Conservation (phyloP, 805 yeast species). For the Candida piceae region DNA sequence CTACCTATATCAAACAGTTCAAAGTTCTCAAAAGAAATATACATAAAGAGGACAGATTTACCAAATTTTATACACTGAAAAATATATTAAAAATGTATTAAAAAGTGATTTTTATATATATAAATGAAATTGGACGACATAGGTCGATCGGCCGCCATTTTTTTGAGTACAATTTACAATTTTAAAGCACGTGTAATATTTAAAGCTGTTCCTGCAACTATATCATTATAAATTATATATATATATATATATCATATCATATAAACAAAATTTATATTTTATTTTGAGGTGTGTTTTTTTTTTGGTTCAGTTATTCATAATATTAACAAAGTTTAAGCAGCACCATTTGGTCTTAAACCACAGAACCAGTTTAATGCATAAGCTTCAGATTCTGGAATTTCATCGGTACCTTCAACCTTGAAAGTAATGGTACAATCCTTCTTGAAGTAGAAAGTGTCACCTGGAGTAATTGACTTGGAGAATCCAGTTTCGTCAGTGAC, state of each 20-base stretch:
- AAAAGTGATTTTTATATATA: too few species aligned
- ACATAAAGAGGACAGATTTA: too few species aligned
- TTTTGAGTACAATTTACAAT: too few species aligned
- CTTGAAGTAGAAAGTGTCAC: slow-evolving; percentile 63
- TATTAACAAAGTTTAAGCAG: slow-evolving; percentile 18
- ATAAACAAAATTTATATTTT: too few species aligned
- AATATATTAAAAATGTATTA: too few species aligned
- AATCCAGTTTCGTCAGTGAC: slow-evolving; percentile 62
- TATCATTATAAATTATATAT: neutral
- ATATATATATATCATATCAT: too few species aligned
- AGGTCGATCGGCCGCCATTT: too few species aligned
- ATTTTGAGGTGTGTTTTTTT: too few species aligned
- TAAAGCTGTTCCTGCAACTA: slow-evolving; percentile 6
- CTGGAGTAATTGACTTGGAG: slow-evolving; percentile 51
- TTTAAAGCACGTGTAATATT: neutral
- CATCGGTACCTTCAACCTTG: slow-evolving; percentile 38
- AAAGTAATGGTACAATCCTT: slow-evolving; percentile 67
- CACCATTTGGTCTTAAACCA: slow-evolving; percentile 49
- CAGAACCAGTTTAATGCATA: slow-evolving; percentile 60
- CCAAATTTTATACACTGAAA: too few species aligned
- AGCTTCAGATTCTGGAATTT: slow-evolving; percentile 36
- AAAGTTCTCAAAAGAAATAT: too few species aligned
- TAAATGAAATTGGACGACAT: too few species aligned
- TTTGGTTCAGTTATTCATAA: too few species aligned
- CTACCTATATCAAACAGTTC: neutral